These are phyloP conservation scores for Vitis amurensis DNA, from an alignment of 164 flowering plant species.

Conservation along the genomic window DNA sequence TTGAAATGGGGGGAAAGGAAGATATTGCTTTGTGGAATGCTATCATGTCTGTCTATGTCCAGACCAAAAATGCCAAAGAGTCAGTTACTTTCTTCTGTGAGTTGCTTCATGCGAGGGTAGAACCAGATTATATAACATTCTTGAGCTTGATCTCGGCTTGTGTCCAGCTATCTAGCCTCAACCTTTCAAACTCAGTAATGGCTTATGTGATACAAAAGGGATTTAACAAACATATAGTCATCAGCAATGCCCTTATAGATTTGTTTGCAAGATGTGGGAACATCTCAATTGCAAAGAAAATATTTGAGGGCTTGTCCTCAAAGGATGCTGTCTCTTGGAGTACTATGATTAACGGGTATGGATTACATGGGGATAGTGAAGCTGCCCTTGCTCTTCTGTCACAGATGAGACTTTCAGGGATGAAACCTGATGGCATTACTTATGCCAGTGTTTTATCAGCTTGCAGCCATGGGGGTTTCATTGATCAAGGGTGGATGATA, in stretches of 20 bases:
- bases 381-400: constrained; percentile 43
- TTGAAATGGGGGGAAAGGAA: constrained; percentile 37
- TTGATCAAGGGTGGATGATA: constrained; percentile 38
- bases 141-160: constrained; percentile 46
- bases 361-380: constrained; percentile 46
- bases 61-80: constrained; percentile 19
- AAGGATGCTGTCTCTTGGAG: constrained; percentile 55
- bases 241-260: constrained; percentile 56
- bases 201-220: constrained; percentile 40
- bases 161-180: constrained; percentile 29
- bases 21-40: constrained; percentile 60
- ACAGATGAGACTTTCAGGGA: constrained; percentile 38
- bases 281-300: constrained; percentile 30
- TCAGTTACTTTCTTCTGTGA: constrained; percentile 38
- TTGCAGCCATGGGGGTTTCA: constrained; percentile 62
- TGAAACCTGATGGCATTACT: constrained; percentile 41
- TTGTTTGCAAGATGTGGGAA: constrained; percentile 59
- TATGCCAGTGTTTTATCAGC: constrained; percentile 48
- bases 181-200: constrained; percentile 28
- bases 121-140: constrained; percentile 49
- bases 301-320: constrained; percentile 38
- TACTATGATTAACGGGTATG: constrained; percentile 52
- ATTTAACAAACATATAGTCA: constrained; percentile 30
- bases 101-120: constrained; percentile 26
- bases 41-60: constrained; percentile 39